Percentiles rank a stretch among this genome's conserved stretches.
Evolutionary conservation across 2,329 filamentous ascomycete genomes (phyloP).

Genomic region (Amauroascus verrucosus): DNA sequence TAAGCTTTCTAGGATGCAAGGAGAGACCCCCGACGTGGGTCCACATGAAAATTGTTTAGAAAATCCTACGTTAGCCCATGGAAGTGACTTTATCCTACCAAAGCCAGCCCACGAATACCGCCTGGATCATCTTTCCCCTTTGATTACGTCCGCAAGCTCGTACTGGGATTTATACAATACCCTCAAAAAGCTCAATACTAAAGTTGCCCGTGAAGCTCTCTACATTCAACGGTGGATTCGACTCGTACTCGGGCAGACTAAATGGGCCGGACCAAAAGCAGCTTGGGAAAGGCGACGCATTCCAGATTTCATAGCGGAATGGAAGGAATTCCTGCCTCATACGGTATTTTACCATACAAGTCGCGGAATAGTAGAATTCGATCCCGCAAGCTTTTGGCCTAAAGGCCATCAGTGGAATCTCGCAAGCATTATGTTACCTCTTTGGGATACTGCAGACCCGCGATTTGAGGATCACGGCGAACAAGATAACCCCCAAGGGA

Average conservation of each 20-base stretch:
- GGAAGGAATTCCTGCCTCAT: slow-evolving; percentile 38
- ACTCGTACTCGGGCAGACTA: slow-evolving; percentile 13
- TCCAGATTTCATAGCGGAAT: slow-evolving; percentile 41
- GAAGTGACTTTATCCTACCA: neutral
- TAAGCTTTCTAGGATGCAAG: slow-evolving; percentile 4
- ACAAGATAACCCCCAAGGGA: neutral
- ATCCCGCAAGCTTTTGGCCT: slow-evolving; percentile 21
- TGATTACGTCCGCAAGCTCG: neutral
- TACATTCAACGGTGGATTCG: slow-evolving; percentile 16
- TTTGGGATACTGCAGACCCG: slow-evolving; percentile 2
- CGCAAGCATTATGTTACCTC: slow-evolving; percentile 4
- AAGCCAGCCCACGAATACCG: slow-evolving; percentile 3
- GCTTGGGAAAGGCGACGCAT: slow-evolving; percentile 30
- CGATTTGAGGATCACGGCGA: neutral
- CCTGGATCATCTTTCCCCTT: neutral
- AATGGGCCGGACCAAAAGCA: slow-evolving; percentile 16
- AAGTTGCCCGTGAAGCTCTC: slow-evolving; percentile 10
- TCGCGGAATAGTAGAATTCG: slow-evolving; percentile 35
- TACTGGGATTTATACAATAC: slow-evolving; percentile 14
- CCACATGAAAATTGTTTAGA: neutral
- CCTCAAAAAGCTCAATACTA: slow-evolving; percentile 11
- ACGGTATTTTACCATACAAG: slow-evolving; percentile 29
- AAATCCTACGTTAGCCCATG: neutral
- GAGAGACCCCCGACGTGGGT: neutral
- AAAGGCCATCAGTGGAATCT: slow-evolving; percentile 8